A percentile compares a stretch with the other conserved stretches of the same genome.
Evolutionary conservation across 169 alveolate genomes (phyloP).

Genomic region (Eimeria mitis): DNA sequence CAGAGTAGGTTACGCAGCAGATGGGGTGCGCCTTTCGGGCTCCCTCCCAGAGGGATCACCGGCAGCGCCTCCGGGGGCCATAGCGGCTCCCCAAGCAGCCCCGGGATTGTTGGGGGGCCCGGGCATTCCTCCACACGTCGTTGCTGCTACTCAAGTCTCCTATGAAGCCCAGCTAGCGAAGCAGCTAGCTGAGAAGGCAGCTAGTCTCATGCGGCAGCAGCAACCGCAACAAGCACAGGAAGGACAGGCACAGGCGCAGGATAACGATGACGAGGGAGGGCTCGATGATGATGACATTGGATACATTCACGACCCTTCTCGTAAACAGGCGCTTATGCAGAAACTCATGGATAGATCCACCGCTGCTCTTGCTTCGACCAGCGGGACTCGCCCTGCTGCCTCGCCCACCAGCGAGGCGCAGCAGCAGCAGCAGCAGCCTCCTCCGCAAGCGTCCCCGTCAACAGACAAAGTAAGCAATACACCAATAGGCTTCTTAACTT

Average conservation of each 20-base stretch:
- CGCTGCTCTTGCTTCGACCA: conserved; percentile 23
- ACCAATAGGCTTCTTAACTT: neutral
- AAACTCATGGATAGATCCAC: conserved; percentile 72
- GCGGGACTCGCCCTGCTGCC: conserved; percentile 35
- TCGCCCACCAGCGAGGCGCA: conserved; percentile 40
- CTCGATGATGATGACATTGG: conserved; percentile 79
- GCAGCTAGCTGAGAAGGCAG: conserved; percentile 81
- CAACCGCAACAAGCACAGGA: conserved; percentile 52
- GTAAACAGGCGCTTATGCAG: conserved; percentile 81
- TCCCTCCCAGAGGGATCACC: conserved; percentile 70
- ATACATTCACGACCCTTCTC: conserved; percentile 58
- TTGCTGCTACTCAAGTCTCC: conserved; percentile 71
- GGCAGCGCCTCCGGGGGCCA: conserved; percentile 54
- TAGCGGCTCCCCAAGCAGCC: conserved; percentile 28
- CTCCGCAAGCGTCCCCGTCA: conserved; percentile 38
- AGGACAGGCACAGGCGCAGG: conserved; percentile 34
- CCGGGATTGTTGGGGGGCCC: conserved; percentile 60
- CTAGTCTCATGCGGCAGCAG: conserved; percentile 79
- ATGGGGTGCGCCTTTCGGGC: conserved; percentile 79
- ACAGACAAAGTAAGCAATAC: conserved; percentile 48
- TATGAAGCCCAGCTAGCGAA: conserved; percentile 81
- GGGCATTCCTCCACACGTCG: conserved; percentile 68
- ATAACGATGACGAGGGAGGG: conserved; percentile 74
- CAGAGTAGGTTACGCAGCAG: conserved; percentile 91
- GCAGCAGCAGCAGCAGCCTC: conserved; percentile 60